These are phyloP conservation scores for Eucalyptus pauciflora DNA, from an alignment of 345 rosid genomes.

Conservation along the genomic window DNA sequence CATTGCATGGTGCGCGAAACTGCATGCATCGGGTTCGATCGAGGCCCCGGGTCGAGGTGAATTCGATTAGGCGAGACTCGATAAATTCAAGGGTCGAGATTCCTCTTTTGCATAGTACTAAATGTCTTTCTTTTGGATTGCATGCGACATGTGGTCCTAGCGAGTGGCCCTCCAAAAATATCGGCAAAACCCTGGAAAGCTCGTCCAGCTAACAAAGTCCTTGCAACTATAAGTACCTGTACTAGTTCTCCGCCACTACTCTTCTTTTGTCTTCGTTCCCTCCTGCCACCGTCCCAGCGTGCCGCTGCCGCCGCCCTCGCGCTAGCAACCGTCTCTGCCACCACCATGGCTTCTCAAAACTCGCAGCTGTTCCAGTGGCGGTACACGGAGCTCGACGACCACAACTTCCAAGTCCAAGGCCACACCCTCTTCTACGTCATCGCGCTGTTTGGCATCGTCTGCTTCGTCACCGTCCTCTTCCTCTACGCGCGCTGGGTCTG, in stretches of 20 bases:
- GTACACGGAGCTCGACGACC: slow-evolving; percentile 27
- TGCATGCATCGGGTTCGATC: neutral
- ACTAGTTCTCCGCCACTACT: neutral
- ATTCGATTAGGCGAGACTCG: neutral
- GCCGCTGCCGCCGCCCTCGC: neutral
- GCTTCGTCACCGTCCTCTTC: slow-evolving; percentile 15
- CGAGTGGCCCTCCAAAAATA: neutral
- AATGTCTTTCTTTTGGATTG: neutral
- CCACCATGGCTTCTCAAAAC: slow-evolving; percentile 6
- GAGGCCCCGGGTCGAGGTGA: neutral
- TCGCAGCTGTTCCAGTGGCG: slow-evolving; percentile 27
- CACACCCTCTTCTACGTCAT: slow-evolving; percentile 22
- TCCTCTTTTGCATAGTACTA: neutral
- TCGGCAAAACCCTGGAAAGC: neutral
- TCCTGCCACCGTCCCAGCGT: neutral
- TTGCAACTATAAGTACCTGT: neutral
- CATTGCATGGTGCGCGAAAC: neutral
- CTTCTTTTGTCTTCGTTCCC: neutral
- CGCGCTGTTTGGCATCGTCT: slow-evolving; percentile 8
- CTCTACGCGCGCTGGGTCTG: slow-evolving; percentile 29
- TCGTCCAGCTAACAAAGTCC: neutral
- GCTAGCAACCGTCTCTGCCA: neutral
- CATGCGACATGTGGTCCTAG: neutral
- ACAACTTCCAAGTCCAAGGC: slow-evolving; percentile 22
- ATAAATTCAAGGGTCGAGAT: neutral